These are phyloP conservation scores for Ogataea ganodermae DNA, from an alignment of 805 yeast genomes.

Conservation along the genomic window DNA sequence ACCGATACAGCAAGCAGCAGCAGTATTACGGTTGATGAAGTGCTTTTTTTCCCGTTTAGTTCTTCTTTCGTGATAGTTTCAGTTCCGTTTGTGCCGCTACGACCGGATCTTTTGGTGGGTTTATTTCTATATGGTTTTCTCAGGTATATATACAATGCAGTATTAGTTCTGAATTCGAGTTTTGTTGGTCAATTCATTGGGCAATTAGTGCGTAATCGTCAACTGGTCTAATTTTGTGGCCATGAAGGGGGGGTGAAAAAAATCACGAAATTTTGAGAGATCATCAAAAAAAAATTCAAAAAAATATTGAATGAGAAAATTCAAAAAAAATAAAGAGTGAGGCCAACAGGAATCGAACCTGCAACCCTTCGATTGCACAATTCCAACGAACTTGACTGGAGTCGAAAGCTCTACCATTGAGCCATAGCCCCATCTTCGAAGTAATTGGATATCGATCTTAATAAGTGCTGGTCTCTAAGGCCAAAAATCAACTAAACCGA, in stretches of 20 bases:
- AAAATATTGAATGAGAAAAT: neutral
- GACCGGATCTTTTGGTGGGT: slow-evolving; percentile 5
- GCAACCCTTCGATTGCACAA: slow-evolving; percentile 74
- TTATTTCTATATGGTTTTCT: slow-evolving; percentile 1
- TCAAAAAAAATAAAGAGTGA: slow-evolving; percentile 45
- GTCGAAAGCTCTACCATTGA: slow-evolving; percentile 81
- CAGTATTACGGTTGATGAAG: slow-evolving; percentile 8
- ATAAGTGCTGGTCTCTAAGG: too few relatives aligned
- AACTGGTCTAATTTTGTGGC: too few relatives aligned
- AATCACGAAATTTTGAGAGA: neutral
- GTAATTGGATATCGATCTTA: neutral
- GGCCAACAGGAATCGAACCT: slow-evolving; percentile 88
- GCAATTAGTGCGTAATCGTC: neutral
- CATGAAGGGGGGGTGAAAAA: neutral
- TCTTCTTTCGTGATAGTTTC: slow-evolving; percentile 5
- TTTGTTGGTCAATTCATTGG: neutral
- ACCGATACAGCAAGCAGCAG: slow-evolving; percentile 14
- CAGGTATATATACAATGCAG: slow-evolving; percentile 50
- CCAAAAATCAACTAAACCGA: too few relatives aligned
- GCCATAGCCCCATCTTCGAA: slow-evolving; percentile 60
- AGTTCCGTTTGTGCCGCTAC: neutral
- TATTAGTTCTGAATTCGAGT: neutral
- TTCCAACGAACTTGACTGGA: slow-evolving; percentile 47
- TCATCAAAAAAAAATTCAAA: neutral
- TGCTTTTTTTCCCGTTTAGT: neutral